phyloP scores from a whole-genome alignment of 352 stramenopile genomes.

The Pythium sukuiense region DNA sequence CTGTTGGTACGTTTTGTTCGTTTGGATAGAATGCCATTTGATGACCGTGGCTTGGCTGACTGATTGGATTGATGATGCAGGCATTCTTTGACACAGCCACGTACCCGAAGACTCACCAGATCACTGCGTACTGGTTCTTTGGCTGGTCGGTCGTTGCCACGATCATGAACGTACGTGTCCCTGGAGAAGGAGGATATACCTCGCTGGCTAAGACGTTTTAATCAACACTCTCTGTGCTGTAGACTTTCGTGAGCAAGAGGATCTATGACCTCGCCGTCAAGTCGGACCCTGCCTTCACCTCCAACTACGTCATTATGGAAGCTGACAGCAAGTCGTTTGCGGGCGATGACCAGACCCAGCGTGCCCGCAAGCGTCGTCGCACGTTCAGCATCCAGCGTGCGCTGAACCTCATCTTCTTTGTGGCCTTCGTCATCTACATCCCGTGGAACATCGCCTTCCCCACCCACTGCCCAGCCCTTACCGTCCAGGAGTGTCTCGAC shows the following conservation, averaged over 20 bases:
- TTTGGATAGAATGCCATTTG: not conserved
- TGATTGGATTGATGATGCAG: not conserved
- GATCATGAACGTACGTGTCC: conserved; percentile 51
- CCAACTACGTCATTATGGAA: conserved; percentile 20
- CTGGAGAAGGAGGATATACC: too few species aligned
- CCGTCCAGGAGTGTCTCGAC: conserved; percentile 28
- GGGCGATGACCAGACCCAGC: not conserved
- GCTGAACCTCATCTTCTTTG: conserved; percentile 43
- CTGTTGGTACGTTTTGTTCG: conserved; percentile 38
- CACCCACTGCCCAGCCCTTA: conserved; percentile 14
- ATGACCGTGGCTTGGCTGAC: conserved; percentile 9
- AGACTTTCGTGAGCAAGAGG: conserved; percentile 34
- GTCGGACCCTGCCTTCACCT: not conserved
- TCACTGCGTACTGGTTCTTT: conserved; percentile 63
- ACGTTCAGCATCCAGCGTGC: conserved; percentile 25
- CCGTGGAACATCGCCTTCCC: conserved; percentile 32
- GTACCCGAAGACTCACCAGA: conserved; percentile 40
- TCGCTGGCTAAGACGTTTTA: too few species aligned
- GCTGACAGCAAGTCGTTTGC: conserved; percentile 11
- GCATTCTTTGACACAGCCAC: conserved; percentile 57
- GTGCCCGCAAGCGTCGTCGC: not conserved
- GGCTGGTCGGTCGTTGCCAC: conserved; percentile 50
- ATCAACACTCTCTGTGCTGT: not conserved
- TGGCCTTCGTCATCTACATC: conserved; percentile 66
- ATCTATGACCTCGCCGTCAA: conserved; percentile 21